phyloP scores from a whole-genome alignment of 805 yeast genomes.

The Candida ponderosae region DNA sequence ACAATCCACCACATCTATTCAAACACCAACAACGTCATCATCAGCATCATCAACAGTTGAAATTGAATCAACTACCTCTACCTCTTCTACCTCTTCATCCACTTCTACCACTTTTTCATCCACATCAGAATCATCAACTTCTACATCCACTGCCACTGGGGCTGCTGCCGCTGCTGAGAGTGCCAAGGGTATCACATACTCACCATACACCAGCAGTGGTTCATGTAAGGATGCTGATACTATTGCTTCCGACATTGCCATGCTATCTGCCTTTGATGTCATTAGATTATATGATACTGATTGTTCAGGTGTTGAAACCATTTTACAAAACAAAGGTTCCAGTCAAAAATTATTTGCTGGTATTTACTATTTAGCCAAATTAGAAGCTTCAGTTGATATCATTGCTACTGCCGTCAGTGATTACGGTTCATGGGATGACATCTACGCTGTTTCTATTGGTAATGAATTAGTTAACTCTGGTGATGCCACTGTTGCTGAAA shows the following conservation, averaged over 20 bases:
- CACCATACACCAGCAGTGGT: conserved; percentile 52
- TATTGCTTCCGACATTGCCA: conserved; percentile 38
- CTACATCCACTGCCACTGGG: conserved; percentile 24
- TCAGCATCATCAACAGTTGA: conserved; percentile 9
- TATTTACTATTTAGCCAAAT: conserved; percentile 41
- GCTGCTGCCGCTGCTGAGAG: conserved; percentile 29
- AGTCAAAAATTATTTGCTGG: conserved; percentile 52
- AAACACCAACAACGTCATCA: conserved; percentile 4
- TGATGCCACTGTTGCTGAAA: conserved; percentile 35
- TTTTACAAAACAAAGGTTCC: conserved; percentile 38
- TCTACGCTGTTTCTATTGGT: conserved; percentile 54
- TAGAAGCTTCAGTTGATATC: conserved; percentile 32
- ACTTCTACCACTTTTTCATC: conserved; percentile 24
- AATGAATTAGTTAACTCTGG: conserved; percentile 58
- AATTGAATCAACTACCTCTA: not conserved
- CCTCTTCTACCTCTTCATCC: conserved; percentile 12
- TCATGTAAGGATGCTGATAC: conserved; percentile 43
- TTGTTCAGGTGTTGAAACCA: conserved; percentile 48
- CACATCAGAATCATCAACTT: conserved; percentile 23
- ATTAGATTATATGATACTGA: conserved; percentile 60
- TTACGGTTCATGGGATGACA: conserved; percentile 47
- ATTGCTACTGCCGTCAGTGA: conserved; percentile 36
- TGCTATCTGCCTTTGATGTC: conserved; percentile 36
- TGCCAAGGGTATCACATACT: conserved; percentile 55
- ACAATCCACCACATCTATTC: conserved; percentile 4